These are phyloP conservation scores for Fraxinus platypoda DNA, from an alignment of 305 asterid species.

Conservation along the genomic window DNA sequence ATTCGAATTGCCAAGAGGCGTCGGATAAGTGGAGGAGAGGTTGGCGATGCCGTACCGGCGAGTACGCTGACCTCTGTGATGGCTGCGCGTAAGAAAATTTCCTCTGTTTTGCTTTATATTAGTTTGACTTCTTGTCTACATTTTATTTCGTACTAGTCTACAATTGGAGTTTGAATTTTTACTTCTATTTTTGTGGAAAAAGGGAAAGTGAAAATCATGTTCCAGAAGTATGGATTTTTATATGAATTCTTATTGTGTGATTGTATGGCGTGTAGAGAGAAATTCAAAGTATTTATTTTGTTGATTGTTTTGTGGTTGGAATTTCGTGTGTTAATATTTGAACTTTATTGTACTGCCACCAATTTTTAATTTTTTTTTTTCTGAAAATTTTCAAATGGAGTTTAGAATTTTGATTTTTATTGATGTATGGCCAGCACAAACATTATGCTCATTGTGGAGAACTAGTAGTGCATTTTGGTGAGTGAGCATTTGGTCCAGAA, in stretches of 20 bases:
- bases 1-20: slow-evolving; percentile 63
- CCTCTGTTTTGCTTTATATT: not conserved
- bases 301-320: not conserved
- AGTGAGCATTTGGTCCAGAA: slow-evolving; percentile 15
- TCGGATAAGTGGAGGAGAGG: slow-evolving; percentile 63
- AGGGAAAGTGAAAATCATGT: slow-evolving; percentile 4
- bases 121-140: slow-evolving; percentile 6
- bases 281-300: not conserved
- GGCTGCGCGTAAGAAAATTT: slow-evolving; percentile 77
- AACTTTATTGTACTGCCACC: not conserved
- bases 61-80: slow-evolving; percentile 89
- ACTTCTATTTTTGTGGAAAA: not conserved
- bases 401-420: slow-evolving; percentile 1
- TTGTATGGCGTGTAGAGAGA: not conserved
- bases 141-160: not conserved
- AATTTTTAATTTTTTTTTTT: not conserved
- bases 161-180: not conserved
- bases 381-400: not conserved
- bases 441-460: not conserved
- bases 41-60: slow-evolving; percentile 98
- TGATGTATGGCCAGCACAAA: not conserved
- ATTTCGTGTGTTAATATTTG: not conserved
- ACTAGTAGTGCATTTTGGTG: not conserved
- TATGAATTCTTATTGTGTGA: not conserved
- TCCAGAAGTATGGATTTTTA: not conserved